Conservation (phyloP, 2,329 filamentous ascomycete species). For the Emmonsiellopsis sp. region DNA sequence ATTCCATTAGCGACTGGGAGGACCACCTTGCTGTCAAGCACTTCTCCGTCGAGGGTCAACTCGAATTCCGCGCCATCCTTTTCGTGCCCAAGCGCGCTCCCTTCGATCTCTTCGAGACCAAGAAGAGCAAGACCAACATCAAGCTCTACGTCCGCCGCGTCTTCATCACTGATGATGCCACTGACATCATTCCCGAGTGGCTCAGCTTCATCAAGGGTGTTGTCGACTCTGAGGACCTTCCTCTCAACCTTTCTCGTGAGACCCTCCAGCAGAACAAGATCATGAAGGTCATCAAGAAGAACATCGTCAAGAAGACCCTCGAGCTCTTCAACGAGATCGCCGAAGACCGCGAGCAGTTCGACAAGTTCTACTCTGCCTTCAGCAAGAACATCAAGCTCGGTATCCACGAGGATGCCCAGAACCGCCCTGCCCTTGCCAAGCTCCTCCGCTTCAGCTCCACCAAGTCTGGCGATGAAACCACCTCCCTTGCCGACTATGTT, state of each 20-base stretch:
- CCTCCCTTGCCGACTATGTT: slow-evolving; percentile 93
- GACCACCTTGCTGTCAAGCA: slow-evolving; percentile 99
- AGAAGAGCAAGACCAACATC: slow-evolving; percentile 99
- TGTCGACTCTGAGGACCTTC: slow-evolving; percentile 98
- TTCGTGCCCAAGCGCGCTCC: slow-evolving; percentile 99
- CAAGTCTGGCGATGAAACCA: slow-evolving; percentile 94
- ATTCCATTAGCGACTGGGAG: slow-evolving; percentile 67
- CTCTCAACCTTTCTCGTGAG: slow-evolving; percentile 99
- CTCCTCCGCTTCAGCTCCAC: slow-evolving; percentile 98
- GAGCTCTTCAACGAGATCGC: slow-evolving; percentile 99
- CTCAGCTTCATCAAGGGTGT: slow-evolving; percentile 99
- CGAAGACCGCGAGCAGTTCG: slow-evolving; percentile 99
- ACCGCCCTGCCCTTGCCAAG: slow-evolving; percentile 87
- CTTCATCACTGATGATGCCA: slow-evolving; percentile 99
- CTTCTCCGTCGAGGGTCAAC: slow-evolving; percentile 99
- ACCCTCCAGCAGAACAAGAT: slow-evolving; percentile 99
- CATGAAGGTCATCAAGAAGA: slow-evolving; percentile 99
- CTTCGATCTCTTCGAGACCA: slow-evolving; percentile 99
- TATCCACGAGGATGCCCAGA: slow-evolving; percentile 99
- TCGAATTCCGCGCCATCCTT: slow-evolving; percentile 99
- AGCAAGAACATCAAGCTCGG: slow-evolving; percentile 99
- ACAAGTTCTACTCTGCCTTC: slow-evolving; percentile 99
- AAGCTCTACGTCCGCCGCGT: slow-evolving; percentile 99
- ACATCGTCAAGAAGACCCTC: slow-evolving; percentile 99
- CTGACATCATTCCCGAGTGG: slow-evolving; percentile 98